Evolutionary conservation across 257 asterid genomes (phyloP), one percentile per base, ranked within the genome.

Genomic region (Echium plantagineum): DNA sequence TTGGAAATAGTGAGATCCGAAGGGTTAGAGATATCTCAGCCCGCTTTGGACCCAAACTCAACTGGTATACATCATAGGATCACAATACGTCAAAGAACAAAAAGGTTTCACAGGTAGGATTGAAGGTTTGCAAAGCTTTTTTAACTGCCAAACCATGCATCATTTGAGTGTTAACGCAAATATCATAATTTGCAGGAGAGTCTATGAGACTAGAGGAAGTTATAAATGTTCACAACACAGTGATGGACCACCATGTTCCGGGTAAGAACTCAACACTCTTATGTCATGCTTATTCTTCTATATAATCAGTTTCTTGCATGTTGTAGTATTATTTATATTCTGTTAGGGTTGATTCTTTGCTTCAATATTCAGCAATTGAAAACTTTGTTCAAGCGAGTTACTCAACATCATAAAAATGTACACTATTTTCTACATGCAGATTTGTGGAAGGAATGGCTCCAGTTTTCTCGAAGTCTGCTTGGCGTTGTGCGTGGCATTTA

Each of bases 401-500:
- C 47, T 62, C 52, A 21, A 17, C 32, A 38, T 19, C 38, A 62
- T 17, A 20, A 68, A 55, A 63, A 21, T 59, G 46, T 32, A 66
- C 26, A 60, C 52, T 55, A 66, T 35, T 64, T 68, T 22, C 17
- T 16, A 21, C 70, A 59, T 70, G 71, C 88, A 93, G 99, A 71
- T 93, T 89, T 72, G 99, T 93, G 62, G 99, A 93, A 81, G 97
- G 97, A 79, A 93, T 93, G 99, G 99, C 99, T 70, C 99, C 99
- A 0, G 99, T 93, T 30, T 93, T 93, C 69, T 93, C 99, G 31
- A 83, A 83, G 79, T 78, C 94, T 58, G 96, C 99, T 4, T 93
- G 97, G 99, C 82, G 73, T 57, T 93, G 99, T 81, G 95, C 94
- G 65, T 93, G 99, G 99, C 85, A 93, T 75, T 79, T 93, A 69